A percentile compares a stretch with the other conserved stretches of the same genome.
Conservation (phyloP, 2,329 filamentous ascomycete genomes). For the Ophiostoma ulmi region DNA sequence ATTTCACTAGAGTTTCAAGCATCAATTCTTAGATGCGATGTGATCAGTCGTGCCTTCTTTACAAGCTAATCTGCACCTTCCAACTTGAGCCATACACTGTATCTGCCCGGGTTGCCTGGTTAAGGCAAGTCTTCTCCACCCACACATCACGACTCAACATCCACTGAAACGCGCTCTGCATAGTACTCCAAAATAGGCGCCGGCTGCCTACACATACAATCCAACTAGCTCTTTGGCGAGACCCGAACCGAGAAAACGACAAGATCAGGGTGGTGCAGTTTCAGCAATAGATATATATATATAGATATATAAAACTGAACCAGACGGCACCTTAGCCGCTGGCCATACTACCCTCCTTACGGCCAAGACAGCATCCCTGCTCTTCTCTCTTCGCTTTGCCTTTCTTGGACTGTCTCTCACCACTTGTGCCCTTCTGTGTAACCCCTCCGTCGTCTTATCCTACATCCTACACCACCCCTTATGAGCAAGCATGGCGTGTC, state of each 20-base stretch:
- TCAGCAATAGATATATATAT: not conserved
- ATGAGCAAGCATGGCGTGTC: slow-evolving; percentile 22
- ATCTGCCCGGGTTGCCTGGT: not conserved
- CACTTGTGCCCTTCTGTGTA: not conserved
- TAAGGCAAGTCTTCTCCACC: not conserved
- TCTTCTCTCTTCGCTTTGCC: not conserved
- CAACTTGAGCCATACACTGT: not conserved
- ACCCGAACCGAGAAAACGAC: not conserved
- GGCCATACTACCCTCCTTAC: not conserved
- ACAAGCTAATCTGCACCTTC: not conserved
- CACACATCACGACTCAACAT: slow-evolving; percentile 3
- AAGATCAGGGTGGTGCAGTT: not conserved
- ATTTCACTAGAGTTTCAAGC: no score
- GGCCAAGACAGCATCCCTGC: not conserved
- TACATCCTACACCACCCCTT: not conserved
- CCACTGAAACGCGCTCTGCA: slow-evolving; percentile 5
- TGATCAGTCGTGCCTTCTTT: not conserved
- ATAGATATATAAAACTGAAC: not conserved
- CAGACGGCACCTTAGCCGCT: not conserved
- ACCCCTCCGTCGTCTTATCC: not conserved
- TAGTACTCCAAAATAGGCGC: not conserved
- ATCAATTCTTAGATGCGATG: not conserved
- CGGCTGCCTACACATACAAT: not conserved
- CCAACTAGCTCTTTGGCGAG: not conserved
- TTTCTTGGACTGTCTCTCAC: not conserved